phyloP scores from a whole-genome alignment of 1,284 basidiomycete genomes.

The Microbotryum saponariae region DNA sequence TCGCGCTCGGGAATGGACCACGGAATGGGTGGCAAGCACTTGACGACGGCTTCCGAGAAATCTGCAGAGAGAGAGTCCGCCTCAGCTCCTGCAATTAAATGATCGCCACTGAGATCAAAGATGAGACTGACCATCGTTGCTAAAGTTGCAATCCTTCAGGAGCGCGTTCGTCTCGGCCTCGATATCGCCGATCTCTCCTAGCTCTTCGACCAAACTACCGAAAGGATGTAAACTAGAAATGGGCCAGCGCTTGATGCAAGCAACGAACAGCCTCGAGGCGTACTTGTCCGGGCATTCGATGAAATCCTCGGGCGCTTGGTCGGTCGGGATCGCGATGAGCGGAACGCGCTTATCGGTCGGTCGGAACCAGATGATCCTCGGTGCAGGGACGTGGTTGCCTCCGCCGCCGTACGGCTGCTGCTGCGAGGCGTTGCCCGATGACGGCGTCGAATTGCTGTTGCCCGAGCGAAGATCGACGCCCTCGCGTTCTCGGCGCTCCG shows the following conservation, averaged over 20 bases:
- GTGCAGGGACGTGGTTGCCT: constrained; percentile 58
- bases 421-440: no score
- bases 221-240: constrained; percentile 96
- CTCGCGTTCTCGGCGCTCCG: constrained; percentile 90
- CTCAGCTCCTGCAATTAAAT: not conserved
- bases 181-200: constrained; percentile 95
- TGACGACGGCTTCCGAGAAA: constrained; percentile 63
- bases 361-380: constrained; percentile 99
- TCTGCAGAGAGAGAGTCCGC: constrained; percentile 5
- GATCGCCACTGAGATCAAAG: not conserved
- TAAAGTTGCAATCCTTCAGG: constrained; percentile 84
- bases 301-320: constrained; percentile 94
- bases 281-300: constrained; percentile 89
- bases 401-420: not conserved
- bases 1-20: constrained; percentile 84
- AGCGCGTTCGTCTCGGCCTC: constrained; percentile 96
- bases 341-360: constrained; percentile 99
- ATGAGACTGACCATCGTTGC: constrained; percentile 26
- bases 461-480: constrained; percentile 60
- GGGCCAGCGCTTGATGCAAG: constrained; percentile 88
- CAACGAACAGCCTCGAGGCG: constrained; percentile 84
- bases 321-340: constrained; percentile 92
- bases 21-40: constrained; percentile 87
- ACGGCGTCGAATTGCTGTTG: not conserved
- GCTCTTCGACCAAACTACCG: constrained; percentile 93